These are phyloP conservation scores for Amanita molliuscula DNA, from an alignment of 768 basidiomycete species.

Conservation along the genomic window DNA sequence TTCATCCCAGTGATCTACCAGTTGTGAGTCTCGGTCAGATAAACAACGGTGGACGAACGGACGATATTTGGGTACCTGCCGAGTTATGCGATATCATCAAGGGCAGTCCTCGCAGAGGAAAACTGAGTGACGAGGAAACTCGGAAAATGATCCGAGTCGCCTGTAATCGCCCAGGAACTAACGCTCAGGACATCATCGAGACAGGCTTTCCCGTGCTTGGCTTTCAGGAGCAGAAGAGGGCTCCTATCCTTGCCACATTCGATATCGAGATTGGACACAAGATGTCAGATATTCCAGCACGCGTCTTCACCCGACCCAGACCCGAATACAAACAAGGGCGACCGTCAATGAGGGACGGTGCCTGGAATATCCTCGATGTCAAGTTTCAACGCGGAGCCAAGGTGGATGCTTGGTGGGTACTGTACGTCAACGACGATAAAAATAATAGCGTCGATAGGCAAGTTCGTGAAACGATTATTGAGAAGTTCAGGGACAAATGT, in stretches of 20 bases:
- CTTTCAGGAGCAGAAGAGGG: conserved; percentile 21
- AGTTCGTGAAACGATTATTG: not conserved
- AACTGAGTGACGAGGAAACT: conserved; percentile 51
- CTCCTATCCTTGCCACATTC: conserved; percentile 37
- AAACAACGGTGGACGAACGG: conserved; percentile 32
- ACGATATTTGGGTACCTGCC: conserved; percentile 38
- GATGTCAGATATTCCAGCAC: conserved; percentile 57
- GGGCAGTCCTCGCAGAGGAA: conserved; percentile 49
- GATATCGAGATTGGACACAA: conserved; percentile 41
- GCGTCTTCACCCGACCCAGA: conserved; percentile 50
- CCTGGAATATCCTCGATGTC: conserved; percentile 71
- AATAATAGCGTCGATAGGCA: no score
- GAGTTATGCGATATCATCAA: conserved; percentile 59
- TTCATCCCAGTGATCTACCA: conserved; percentile 17
- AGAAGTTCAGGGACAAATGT: conserved; percentile 48
- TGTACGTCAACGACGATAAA: conserved; percentile 47
- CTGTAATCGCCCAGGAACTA: conserved; percentile 44
- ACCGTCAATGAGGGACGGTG: conserved; percentile 40
- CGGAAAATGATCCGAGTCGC: conserved; percentile 60
- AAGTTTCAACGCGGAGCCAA: conserved; percentile 50
- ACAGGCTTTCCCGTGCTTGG: conserved; percentile 1
- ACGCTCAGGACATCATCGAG: conserved; percentile 1
- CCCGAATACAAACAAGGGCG: conserved; percentile 43
- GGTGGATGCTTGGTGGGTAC: conserved; percentile 53
- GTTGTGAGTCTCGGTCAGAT: conserved; percentile 37